Percentiles rank a stretch among this genome's conserved stretches.
Conservation (phyloP, 495 filamentous ascomycete species). For the Hypoxylon lienhwacheense region DNA sequence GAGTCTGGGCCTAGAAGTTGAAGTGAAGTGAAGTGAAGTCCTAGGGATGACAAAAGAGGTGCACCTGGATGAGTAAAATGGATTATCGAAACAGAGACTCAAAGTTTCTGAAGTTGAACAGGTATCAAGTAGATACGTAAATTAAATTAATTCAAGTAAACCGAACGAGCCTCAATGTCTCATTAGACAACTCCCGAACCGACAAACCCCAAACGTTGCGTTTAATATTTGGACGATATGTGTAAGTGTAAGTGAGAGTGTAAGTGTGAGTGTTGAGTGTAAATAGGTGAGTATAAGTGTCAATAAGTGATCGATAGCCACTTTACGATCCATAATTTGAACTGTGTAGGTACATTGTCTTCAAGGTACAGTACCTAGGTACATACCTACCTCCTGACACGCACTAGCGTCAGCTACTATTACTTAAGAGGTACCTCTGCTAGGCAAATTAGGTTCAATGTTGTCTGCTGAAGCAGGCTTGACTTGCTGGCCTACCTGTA, state of each 20-base stretch:
- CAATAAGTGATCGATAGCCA: slow-evolving; percentile 1
- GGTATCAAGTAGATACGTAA: too few relatives aligned
- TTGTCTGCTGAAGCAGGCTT: slow-evolving; percentile 4
- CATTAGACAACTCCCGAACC: slow-evolving; percentile 16
- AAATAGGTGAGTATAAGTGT: not conserved
- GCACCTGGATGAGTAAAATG: not conserved
- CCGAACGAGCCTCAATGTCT: not conserved
- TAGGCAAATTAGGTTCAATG: too few relatives aligned
- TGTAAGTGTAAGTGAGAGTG: not conserved
- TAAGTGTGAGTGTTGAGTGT: not conserved
- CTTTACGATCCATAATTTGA: slow-evolving; percentile 7
- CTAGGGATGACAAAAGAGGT: slow-evolving; percentile 3
- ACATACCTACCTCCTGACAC: not conserved
- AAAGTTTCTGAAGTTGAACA: slow-evolving; percentile 7
- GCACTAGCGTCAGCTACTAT: too few relatives aligned
- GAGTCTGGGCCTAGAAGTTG: not conserved
- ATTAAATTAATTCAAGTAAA: not conserved
- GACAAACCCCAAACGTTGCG: slow-evolving; percentile 24
- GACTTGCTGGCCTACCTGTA: slow-evolving; percentile 16
- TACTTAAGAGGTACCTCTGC: too few relatives aligned
- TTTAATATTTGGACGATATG: slow-evolving; percentile 5
- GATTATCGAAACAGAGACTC: slow-evolving; percentile 6
- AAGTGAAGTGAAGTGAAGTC: slow-evolving; percentile 13
- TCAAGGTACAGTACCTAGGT: not conserved
- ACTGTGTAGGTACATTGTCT: too few relatives aligned